These are phyloP conservation scores for Phytopythium aichiense DNA, from an alignment of 352 stramenopile species.

Conservation along the genomic window DNA sequence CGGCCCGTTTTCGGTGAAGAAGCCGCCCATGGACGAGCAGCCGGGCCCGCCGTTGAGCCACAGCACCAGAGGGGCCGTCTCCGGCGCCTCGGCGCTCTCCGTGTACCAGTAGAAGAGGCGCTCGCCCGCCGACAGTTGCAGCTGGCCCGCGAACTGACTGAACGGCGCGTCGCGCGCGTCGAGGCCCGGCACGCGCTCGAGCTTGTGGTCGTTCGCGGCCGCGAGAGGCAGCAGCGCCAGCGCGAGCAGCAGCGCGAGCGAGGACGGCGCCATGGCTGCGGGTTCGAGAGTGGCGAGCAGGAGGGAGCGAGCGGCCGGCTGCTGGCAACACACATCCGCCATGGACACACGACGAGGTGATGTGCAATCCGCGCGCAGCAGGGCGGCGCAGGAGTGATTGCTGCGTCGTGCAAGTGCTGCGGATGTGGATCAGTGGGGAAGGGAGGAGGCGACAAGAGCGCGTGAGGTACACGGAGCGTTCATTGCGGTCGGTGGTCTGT, in stretches of 20 bases:
- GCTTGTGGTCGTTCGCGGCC: constrained; percentile 31
- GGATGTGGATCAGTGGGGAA: no score
- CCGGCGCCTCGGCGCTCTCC: constrained; percentile 40
- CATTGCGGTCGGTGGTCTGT: no score
- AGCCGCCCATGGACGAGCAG: constrained; percentile 76
- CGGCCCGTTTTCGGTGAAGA: constrained; percentile 82
- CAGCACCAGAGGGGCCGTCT: constrained; percentile 76
- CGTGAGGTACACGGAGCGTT: no score
- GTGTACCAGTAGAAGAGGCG: constrained; percentile 79
- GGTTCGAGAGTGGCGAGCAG: background rate
- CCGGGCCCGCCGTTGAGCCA: constrained; percentile 93
- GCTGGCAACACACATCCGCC: constrained; percentile 4
- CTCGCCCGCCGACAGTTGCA: constrained; percentile 46
- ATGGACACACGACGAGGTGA: constrained; percentile 1
- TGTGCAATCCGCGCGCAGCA: constrained; percentile 5
- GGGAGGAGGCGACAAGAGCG: no score
- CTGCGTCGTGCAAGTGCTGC: no score
- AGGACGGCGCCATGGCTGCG: background rate
- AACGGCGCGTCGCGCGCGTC: constrained; percentile 40
- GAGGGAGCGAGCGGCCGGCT: no score
- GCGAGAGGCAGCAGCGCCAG: constrained; percentile 9
- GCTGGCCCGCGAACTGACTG: constrained; percentile 53
- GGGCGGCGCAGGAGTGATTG: no score
- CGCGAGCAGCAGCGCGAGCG: constrained; percentile 14
- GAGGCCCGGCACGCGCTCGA: constrained; percentile 47